Evolutionary conservation across 2,329 filamentous ascomycete species (phyloP).

Genomic region (Cytospora chrysosperma): DNA sequence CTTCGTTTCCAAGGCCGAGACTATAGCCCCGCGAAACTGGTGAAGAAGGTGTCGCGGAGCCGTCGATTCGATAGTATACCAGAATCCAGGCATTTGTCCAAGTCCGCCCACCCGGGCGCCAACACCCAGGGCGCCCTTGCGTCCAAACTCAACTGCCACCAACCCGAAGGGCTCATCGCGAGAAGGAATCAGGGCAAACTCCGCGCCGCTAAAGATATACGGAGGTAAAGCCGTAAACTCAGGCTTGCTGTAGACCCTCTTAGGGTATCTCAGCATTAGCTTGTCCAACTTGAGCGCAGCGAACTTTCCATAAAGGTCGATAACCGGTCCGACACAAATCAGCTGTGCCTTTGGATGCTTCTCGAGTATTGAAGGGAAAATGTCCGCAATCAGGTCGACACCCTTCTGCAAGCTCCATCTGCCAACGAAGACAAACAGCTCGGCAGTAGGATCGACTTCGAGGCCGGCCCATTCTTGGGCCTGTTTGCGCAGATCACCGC

Average conservation of each 20-base stretch:
- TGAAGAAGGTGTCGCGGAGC: constrained; percentile 61
- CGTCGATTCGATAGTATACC: constrained; percentile 67
- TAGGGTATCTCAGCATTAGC: constrained; percentile 65
- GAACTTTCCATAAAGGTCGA: constrained; percentile 67
- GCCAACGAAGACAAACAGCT: constrained; percentile 67
- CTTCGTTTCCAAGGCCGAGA: constrained; percentile 59
- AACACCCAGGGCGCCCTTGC: constrained; percentile 66
- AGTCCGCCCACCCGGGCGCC: constrained; percentile 65
- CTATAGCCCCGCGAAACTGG: constrained; percentile 64
- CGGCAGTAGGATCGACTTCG: constrained; percentile 58
- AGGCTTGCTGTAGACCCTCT: constrained; percentile 65
- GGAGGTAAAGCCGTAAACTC: constrained; percentile 67
- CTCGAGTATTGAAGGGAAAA: constrained; percentile 63
- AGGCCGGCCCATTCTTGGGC: constrained; percentile 68
- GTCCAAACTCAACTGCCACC: constrained; percentile 67
- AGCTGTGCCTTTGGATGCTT: constrained; percentile 59
- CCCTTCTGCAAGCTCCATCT: constrained; percentile 70
- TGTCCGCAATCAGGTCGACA: constrained; percentile 66
- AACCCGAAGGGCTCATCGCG: constrained; percentile 69
- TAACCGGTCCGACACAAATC: constrained; percentile 63
- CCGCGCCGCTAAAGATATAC: constrained; percentile 65
- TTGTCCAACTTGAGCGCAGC: constrained; percentile 63
- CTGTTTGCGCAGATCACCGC: constrained; percentile 56
- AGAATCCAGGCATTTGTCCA: constrained; percentile 71
- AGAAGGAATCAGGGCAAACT: constrained; percentile 67